A percentile compares a stretch with the other conserved stretches of the same genome.
phyloP scores from a whole-genome alignment of 768 basidiomycete species.

The Plicaturopsis crispa region DNA sequence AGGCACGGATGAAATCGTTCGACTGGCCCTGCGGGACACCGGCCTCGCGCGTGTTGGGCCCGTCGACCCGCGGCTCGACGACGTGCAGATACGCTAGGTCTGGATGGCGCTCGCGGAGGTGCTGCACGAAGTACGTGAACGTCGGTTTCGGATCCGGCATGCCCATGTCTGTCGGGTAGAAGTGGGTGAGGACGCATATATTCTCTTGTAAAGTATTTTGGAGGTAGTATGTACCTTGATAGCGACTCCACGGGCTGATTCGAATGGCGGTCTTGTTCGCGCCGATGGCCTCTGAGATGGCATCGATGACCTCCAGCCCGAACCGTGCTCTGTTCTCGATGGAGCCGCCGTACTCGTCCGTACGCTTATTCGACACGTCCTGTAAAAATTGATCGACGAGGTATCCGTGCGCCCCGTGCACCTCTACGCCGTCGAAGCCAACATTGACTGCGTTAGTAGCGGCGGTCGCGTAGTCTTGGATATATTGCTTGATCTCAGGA shows the following conservation, averaged over 20 bases:
- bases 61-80: constrained; percentile 15
- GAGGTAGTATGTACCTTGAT: constrained; percentile 18
- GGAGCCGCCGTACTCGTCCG: constrained; percentile 47
- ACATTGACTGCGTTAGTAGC: constrained; percentile 51
- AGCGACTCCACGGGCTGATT: constrained; percentile 33
- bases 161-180: constrained; percentile 23
- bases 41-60: neutral
- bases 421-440: constrained; percentile 64
- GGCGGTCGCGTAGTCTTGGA: constrained; percentile 41
- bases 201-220: too few species aligned
- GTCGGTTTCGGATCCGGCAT: constrained; percentile 31
- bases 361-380: constrained; percentile 31
- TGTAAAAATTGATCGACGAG: constrained; percentile 42
- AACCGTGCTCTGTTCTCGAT: constrained; percentile 44
- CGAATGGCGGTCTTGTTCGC: constrained; percentile 35
- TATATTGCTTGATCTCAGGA: constrained; percentile 42
- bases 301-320: constrained; percentile 34
- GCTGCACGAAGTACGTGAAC: constrained; percentile 27
- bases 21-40: constrained; percentile 2
- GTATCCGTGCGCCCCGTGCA: constrained; percentile 24
- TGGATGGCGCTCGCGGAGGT: constrained; percentile 18
- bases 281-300: constrained; percentile 35
- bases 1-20: constrained; percentile 18
- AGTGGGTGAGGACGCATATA: too few species aligned
- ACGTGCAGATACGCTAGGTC: constrained; percentile 33